These are phyloP conservation scores for Silene conica DNA, from an alignment of 148 eudicot species.

Conservation along the genomic window DNA sequence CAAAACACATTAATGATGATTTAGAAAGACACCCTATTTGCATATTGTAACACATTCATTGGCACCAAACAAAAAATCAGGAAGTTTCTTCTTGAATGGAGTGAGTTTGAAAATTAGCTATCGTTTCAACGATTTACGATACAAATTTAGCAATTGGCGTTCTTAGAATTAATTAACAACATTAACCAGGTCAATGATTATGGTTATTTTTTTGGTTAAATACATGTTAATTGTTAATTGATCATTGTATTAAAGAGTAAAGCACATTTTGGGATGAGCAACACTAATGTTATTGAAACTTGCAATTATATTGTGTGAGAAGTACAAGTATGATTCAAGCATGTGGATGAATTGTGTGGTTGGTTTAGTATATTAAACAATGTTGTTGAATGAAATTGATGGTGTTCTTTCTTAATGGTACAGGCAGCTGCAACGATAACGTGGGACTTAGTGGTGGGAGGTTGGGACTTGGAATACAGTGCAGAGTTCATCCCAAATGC, in stretches of 20 bases:
- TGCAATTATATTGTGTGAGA: background rate
- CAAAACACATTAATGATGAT: too few species aligned
- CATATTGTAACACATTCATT: too few species aligned
- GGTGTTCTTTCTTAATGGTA: background rate
- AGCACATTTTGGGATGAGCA: constrained; percentile 12
- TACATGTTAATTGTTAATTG: too few species aligned
- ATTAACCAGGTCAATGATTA: constrained; percentile 12
- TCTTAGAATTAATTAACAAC: too few species aligned
- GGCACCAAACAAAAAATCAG: too few species aligned
- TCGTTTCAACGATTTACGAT: background rate
- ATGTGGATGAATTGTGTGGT: constrained; percentile 7
- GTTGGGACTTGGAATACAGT: constrained; percentile 93
- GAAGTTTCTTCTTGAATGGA: too few species aligned
- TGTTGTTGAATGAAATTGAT: background rate
- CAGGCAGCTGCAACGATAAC: constrained; percentile 83
- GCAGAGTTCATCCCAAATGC: constrained; percentile 75
- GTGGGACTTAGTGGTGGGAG: constrained; percentile 94
- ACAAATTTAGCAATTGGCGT: too few species aligned
- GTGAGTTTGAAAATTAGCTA: too few species aligned
- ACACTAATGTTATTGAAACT: background rate
- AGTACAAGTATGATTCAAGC: constrained; percentile 1
- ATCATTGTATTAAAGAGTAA: background rate
- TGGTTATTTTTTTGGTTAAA: background rate
- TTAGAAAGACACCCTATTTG: too few species aligned
- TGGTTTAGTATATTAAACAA: background rate